Evolutionary conservation across 2,329 filamentous ascomycete genomes (phyloP), one percentile per base, ranked within the genome.

Genomic region (Calcarisporium arbuscula): DNA sequence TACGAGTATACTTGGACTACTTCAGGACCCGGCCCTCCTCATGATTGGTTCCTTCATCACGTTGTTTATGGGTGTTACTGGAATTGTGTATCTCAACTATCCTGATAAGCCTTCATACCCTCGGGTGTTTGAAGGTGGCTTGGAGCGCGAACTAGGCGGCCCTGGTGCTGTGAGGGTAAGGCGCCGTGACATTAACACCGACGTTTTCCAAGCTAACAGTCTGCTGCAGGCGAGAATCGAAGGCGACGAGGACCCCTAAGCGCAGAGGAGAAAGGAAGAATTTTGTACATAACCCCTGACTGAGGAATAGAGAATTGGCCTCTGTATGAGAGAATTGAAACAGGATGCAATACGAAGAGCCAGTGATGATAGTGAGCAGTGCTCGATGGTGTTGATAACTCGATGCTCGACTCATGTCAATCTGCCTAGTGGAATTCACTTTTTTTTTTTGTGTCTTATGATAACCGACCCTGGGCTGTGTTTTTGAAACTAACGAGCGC

Each of bases 1-100:
- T 80, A 92, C 60, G 82, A 89, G 52, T 96, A 98, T 68, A 92
- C 80, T 36, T 90, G 92, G 72, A 68, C 72, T 28, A 82, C 74
- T 32, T 68, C 89, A 12, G 74, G 76, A 44, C 88, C 81, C 54
- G 85, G 77, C 39, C n/a, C 56, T 80, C 22, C 52, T 80, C 40
- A 79, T 87, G 64, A 62, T 89, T 43, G 81, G 77, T 39, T 64
- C 64, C 43, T 89, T 89, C 55, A 60, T 88, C 28, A 67, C 65
- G 16, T 64, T 68, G 35, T 73, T 87, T 45, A 54, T 86, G 21
- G 69, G 72, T 32, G 58, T 89, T 34, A 75, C 71, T 60, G 86
- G 80, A 39, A 64, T 74, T 20, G 78, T 95, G 30, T 79, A 76
- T 53, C 47, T 71, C 43, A 70, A 72, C 52, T 89, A 89, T 50